A percentile compares a stretch with the other conserved stretches of the same genome.
phyloP scores from a whole-genome alignment of 495 filamentous ascomycete genomes.

The Tricharina praecox region DNA sequence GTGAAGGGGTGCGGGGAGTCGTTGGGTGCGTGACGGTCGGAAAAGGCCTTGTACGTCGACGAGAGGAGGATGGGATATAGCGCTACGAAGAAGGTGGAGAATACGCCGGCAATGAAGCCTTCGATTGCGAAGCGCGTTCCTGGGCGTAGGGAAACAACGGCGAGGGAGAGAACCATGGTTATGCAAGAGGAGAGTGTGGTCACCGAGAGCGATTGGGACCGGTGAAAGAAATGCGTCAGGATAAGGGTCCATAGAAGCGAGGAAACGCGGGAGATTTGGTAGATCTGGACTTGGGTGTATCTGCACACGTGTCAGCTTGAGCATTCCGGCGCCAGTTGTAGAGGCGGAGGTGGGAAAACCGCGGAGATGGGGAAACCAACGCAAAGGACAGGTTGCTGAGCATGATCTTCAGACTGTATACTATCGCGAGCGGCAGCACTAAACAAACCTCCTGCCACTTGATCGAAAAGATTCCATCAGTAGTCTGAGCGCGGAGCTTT shows the following conservation, averaged over 20 bases:
- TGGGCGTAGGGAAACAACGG: constrained; percentile 30
- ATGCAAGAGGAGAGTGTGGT: constrained; percentile 35
- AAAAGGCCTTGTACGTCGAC: constrained; percentile 30
- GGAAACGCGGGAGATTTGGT: constrained; percentile 33
- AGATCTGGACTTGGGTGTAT: constrained; percentile 34
- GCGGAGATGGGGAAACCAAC: too few relatives aligned
- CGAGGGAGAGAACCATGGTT: constrained; percentile 34
- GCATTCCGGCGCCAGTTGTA: neutral
- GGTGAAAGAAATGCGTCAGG: constrained; percentile 31
- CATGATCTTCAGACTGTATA: constrained; percentile 34
- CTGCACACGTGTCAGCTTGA: too few relatives aligned
- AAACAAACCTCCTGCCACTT: constrained; percentile 29
- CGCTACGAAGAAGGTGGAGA: constrained; percentile 35
- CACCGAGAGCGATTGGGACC: constrained; percentile 30
- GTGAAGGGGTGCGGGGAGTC: constrained; percentile 14
- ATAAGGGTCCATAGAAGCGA: constrained; percentile 32
- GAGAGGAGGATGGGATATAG: constrained; percentile 35
- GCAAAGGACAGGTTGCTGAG: constrained; percentile 37
- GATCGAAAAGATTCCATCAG: constrained; percentile 36
- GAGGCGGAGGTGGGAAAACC: neutral
- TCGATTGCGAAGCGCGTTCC: constrained; percentile 33
- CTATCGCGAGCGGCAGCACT: constrained; percentile 31
- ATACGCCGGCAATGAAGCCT: constrained; percentile 35
- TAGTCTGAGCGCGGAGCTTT: constrained; percentile 8
- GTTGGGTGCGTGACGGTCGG: constrained; percentile 4